Percentiles rank a stretch among this genome's conserved stretches.
These are phyloP conservation scores for Petunia axillaris DNA, from an alignment of 257 asterid genomes.

Conservation along the genomic window DNA sequence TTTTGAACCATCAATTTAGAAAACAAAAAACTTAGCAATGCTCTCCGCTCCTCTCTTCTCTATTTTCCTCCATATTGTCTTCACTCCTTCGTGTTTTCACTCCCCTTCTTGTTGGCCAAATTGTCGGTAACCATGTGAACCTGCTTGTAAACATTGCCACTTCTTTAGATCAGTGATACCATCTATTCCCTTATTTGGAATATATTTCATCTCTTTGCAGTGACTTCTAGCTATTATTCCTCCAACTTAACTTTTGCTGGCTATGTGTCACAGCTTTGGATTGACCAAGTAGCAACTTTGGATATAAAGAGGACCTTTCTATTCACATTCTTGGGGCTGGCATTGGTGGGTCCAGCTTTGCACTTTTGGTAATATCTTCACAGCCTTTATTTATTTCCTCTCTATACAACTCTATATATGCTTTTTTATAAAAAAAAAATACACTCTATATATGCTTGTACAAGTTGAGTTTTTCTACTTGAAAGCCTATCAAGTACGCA, in stretches of 20 bases:
- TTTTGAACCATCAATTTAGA: background rate
- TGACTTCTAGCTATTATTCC: background rate
- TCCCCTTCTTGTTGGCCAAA: background rate
- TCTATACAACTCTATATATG: background rate
- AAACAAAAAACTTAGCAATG: no score
- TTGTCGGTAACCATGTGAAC: background rate
- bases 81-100: background rate
- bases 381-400: background rate
- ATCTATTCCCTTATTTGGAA: background rate
- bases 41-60: background rate
- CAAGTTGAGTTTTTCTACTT: background rate
- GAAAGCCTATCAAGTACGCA: background rate
- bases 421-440: background rate
- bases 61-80: no score
- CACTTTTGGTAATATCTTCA: slow-evolving; percentile 73
- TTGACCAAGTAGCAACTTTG: slow-evolving; percentile 65
- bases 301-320: slow-evolving; percentile 77
- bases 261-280: slow-evolving; percentile 53
- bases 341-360: slow-evolving; percentile 91
- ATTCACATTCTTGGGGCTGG: slow-evolving; percentile 84
- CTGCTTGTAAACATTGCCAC: slow-evolving; percentile 2
- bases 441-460: background rate
- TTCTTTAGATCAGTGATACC: background rate
- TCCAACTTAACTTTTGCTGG: slow-evolving; percentile 20
- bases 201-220: background rate